Percentiles rank a stretch among this genome's conserved stretches.
These are phyloP conservation scores for Chamaecyparis obtusa DNA, from an alignment of 75 land plant species.

Conservation along the genomic window DNA sequence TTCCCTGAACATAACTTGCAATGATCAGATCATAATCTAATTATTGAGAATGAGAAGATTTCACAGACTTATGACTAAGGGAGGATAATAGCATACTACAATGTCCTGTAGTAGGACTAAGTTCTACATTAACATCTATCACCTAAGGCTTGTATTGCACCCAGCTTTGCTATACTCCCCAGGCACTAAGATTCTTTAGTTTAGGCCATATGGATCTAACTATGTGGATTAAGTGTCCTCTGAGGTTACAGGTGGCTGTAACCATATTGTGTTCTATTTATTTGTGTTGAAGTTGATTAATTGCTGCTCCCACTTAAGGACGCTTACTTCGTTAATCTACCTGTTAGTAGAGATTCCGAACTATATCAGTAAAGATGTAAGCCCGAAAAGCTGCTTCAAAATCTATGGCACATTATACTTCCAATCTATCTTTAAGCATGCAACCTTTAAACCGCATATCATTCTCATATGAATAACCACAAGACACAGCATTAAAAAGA, in stretches of 20 bases:
- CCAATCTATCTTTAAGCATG: background rate
- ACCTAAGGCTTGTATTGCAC: background rate
- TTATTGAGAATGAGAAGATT: background rate
- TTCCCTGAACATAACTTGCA: background rate
- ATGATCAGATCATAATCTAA: background rate
- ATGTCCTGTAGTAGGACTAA: background rate
- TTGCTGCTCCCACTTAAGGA: background rate
- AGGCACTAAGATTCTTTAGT: background rate
- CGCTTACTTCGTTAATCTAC: background rate
- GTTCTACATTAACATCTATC: background rate
- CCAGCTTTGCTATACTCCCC: background rate
- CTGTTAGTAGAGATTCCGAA: background rate
- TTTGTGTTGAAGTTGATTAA: background rate
- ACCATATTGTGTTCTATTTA: background rate
- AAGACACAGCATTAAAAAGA: background rate
- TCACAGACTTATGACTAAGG: background rate
- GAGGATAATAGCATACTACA: background rate
- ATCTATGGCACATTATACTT: background rate
- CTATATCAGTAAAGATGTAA: background rate
- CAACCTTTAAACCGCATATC: background rate
- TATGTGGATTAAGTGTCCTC: background rate
- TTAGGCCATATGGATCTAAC: background rate
- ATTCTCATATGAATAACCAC: background rate
- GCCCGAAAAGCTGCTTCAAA: background rate
- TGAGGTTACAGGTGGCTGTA: background rate